These are phyloP conservation scores for Coffea eugenioides DNA, from an alignment of 257 asterid genomes.

Conservation along the genomic window DNA sequence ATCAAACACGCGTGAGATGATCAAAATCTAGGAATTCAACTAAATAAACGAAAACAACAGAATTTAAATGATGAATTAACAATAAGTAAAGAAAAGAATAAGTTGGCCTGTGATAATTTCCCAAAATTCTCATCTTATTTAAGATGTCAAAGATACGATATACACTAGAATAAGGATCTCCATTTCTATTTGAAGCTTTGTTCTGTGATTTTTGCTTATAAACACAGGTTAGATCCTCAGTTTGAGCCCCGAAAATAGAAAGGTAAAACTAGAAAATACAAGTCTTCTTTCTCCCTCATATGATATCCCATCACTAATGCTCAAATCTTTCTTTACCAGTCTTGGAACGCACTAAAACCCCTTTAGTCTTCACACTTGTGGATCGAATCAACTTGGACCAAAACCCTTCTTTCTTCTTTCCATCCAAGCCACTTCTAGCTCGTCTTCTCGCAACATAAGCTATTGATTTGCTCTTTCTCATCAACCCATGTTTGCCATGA, in stretches of 20 bases:
- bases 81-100: not conserved
- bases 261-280: too few relatives aligned
- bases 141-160: constrained; percentile 1
- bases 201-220: not conserved
- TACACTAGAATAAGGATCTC: not conserved
- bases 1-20: not conserved
- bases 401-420: constrained; percentile 58
- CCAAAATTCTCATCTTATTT: not conserved
- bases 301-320: not conserved
- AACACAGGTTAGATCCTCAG: not conserved
- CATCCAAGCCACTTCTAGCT: constrained; percentile 4
- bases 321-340: constrained; percentile 8
- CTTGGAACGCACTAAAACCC: constrained; percentile 15
- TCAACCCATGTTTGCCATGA: constrained; percentile 28
- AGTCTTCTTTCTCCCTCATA: not conserved
- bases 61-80: not conserved
- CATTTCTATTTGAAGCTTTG: not conserved
- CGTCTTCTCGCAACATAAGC: constrained; percentile 41
- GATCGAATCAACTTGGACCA: constrained; percentile 43
- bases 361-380: constrained; percentile 20
- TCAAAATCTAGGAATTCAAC: not conserved
- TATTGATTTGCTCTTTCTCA: constrained; percentile 66
- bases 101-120: not conserved
- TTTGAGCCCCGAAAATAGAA: too few relatives aligned
- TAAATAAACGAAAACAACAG: not conserved